Evolutionary conservation across 129 eudicot species (phyloP).

Genomic region (Lactuca saligna): DNA sequence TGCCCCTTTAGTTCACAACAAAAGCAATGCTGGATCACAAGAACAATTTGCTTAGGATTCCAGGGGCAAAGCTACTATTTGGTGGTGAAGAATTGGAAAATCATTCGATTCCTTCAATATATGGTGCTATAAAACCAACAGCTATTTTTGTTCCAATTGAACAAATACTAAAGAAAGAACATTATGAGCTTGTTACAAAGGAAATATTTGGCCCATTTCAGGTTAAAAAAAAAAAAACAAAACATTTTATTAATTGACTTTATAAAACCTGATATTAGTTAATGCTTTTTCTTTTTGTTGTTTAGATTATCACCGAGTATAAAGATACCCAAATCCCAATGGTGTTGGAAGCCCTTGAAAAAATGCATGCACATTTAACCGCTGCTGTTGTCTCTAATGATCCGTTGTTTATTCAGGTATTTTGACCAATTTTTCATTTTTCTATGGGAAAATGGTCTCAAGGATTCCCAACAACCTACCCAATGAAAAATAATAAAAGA

Average conservation of each 20-base stretch:
- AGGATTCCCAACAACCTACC: too few species aligned
- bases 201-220: slow-evolving; percentile 96
- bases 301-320: slow-evolving; percentile 78
- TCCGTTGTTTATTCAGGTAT: slow-evolving; percentile 71
- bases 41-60: slow-evolving; percentile 65
- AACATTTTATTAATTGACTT: background rate
- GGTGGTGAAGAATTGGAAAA: slow-evolving; percentile 81
- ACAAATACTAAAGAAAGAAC: slow-evolving; percentile 63
- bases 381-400: slow-evolving; percentile 97
- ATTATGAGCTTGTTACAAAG: slow-evolving; percentile 76
- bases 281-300: background rate
- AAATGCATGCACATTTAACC: slow-evolving; percentile 91
- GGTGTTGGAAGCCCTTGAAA: slow-evolving; percentile 78
- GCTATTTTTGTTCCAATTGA: slow-evolving; percentile 84
- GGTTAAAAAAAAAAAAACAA: too few species aligned
- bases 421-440: background rate
- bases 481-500: too few species aligned
- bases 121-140: slow-evolving; percentile 89
- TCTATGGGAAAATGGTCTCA: too few species aligned
- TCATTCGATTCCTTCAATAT: slow-evolving; percentile 72
- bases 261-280: background rate
- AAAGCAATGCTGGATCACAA: slow-evolving; percentile 75
- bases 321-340: slow-evolving; percentile 66
- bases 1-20: slow-evolving; percentile 59
- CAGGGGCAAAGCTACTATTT: slow-evolving; percentile 73